These are phyloP conservation scores for Paraconiothyrium sp. DNA, from an alignment of 2,329 filamentous ascomycete genomes.

Conservation along the genomic window DNA sequence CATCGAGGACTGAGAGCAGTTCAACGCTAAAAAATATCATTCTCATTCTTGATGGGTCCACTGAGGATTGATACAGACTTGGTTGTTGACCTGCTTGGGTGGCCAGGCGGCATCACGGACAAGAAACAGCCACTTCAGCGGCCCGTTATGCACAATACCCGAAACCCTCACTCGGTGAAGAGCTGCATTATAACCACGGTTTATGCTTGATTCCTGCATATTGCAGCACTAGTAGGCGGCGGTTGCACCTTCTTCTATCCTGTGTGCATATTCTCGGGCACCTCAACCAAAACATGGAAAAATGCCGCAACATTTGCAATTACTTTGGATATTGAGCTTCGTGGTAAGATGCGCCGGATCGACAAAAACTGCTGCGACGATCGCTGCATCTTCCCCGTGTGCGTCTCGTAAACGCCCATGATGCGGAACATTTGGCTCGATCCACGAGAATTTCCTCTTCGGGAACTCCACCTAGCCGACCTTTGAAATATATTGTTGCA, in stretches of 20 bases:
- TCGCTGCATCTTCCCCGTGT: neutral
- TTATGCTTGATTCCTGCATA: neutral
- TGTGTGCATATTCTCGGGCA: neutral
- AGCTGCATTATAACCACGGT: neutral
- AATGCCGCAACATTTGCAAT: neutral
- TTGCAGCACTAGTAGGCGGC: conserved; percentile 5
- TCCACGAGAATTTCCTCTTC: conserved; percentile 3
- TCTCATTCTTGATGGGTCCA: no score
- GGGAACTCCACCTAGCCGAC: neutral
- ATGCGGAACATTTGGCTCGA: conserved; percentile 5
- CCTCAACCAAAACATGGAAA: neutral
- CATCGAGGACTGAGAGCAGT: neutral
- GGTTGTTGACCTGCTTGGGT: no score
- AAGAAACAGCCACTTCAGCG: neutral
- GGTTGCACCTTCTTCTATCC: neutral
- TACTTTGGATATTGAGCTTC: neutral
- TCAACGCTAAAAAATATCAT: no score
- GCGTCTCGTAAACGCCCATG: conserved; percentile 1
- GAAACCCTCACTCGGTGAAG: neutral
- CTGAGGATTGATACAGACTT: no score
- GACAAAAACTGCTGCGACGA: neutral
- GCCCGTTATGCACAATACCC: neutral
- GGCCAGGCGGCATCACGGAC: no score
- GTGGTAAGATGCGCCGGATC: neutral
- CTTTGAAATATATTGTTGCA: conserved; percentile 9